These are phyloP conservation scores for Phytophthora cryptogea DNA, from an alignment of 352 stramenopile genomes.

Conservation along the genomic window DNA sequence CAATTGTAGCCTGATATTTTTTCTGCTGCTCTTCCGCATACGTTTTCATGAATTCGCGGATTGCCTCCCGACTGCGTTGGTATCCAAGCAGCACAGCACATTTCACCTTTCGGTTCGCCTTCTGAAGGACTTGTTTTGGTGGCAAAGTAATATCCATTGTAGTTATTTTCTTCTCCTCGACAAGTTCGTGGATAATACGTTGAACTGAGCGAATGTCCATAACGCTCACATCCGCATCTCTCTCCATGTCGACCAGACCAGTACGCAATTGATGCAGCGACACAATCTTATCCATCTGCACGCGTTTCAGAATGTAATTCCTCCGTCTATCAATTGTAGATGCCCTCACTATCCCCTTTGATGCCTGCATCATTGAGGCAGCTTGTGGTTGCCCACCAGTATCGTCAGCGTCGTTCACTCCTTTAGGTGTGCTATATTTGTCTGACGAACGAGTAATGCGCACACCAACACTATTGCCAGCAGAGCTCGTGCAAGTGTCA, in stretches of 20 bases:
- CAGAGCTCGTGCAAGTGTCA: constrained; percentile 5
- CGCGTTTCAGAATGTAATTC: constrained; percentile 61
- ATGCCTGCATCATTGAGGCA: constrained; percentile 62
- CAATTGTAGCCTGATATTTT: constrained; percentile 61
- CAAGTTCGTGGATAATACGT: constrained; percentile 69
- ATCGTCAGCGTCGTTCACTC: constrained; percentile 11
- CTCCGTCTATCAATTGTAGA: constrained; percentile 59
- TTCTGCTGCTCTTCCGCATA: constrained; percentile 72
- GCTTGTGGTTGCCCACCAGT: constrained; percentile 36
- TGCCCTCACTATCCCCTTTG: constrained; percentile 50
- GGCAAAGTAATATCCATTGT: constrained; percentile 74
- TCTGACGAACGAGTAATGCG: constrained; percentile 30
- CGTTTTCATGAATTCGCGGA: constrained; percentile 59
- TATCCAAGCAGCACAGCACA: constrained; percentile 66
- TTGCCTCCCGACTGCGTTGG: constrained; percentile 50
- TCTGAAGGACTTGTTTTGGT: constrained; percentile 69
- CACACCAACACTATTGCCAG: constrained; percentile 18
- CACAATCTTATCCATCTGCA: constrained; percentile 66
- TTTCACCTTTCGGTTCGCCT: constrained; percentile 62
- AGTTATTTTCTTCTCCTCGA: constrained; percentile 46
- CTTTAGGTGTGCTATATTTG: constrained; percentile 39
- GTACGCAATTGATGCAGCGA: constrained; percentile 70
- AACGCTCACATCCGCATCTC: constrained; percentile 35
- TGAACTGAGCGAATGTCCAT: constrained; percentile 75
- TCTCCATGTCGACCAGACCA: constrained; percentile 57